phyloP scores from a whole-genome alignment of 768 basidiomycete species.

The Leccinum subtestaceum region DNA sequence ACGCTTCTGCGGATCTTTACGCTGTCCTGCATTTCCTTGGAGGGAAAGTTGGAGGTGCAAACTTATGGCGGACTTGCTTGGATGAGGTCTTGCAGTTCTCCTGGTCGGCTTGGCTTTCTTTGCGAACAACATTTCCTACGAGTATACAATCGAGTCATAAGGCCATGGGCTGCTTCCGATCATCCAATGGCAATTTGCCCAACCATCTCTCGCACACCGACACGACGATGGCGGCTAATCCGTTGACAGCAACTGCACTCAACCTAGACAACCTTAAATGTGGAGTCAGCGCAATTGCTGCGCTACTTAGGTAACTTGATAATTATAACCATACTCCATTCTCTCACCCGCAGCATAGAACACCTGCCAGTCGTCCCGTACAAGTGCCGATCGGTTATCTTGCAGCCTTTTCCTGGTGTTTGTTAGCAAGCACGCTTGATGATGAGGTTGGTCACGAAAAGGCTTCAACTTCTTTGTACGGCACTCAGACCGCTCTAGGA shows the following conservation, averaged over 20 bases:
- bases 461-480: not conserved
- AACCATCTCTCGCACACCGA: slow-evolving; percentile 13
- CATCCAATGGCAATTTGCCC: slow-evolving; percentile 10
- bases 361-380: slow-evolving; percentile 58
- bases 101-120: slow-evolving; percentile 55
- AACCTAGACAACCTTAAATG: slow-evolving; percentile 61
- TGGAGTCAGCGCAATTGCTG: slow-evolving; percentile 47
- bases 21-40: slow-evolving; percentile 65
- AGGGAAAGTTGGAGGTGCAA: slow-evolving; percentile 73
- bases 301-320: slow-evolving; percentile 50
- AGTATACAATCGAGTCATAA: slow-evolving; percentile 31
- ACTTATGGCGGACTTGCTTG: slow-evolving; percentile 71
- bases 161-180: slow-evolving; percentile 1
- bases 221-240: slow-evolving; percentile 37
- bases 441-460: slow-evolving; percentile 34
- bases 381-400: slow-evolving; percentile 66
- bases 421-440: slow-evolving; percentile 48
- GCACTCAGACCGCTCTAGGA: slow-evolving; percentile 35
- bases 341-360: slow-evolving; percentile 34
- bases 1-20: slow-evolving; percentile 57
- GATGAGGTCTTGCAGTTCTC: slow-evolving; percentile 67
- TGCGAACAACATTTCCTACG: slow-evolving; percentile 59
- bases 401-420: slow-evolving; percentile 47
- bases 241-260: slow-evolving; percentile 49
- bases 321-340: not conserved